These are phyloP conservation scores for Extremus antarcticus DNA, from an alignment of 495 filamentous ascomycete genomes.

Conservation along the genomic window DNA sequence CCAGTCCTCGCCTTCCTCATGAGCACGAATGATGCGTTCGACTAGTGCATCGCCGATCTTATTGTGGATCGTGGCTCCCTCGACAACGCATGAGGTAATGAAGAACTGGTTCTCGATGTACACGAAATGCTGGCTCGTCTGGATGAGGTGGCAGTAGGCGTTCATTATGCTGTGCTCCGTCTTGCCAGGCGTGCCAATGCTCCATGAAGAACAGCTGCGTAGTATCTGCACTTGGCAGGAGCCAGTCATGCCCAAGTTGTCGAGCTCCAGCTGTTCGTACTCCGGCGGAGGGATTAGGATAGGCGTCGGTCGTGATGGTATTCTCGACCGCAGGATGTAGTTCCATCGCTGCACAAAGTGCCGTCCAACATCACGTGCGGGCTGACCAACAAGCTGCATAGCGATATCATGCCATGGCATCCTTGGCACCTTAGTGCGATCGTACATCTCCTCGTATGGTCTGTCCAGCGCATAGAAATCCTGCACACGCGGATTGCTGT, in stretches of 20 bases:
- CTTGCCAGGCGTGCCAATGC: conserved; percentile 68
- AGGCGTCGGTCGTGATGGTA: conserved; percentile 86
- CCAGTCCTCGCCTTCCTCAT: conserved; percentile 80
- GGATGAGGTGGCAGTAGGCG: conserved; percentile 89
- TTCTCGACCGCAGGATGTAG: conserved; percentile 86
- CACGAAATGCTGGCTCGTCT: conserved; percentile 90
- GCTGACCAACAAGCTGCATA: conserved; percentile 97
- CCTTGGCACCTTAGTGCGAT: conserved; percentile 69
- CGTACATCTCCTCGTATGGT: conserved; percentile 99
- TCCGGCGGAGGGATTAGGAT: conserved; percentile 91
- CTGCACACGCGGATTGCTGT: conserved; percentile 88
- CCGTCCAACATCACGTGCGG: conserved; percentile 82
- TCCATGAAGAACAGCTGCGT: conserved; percentile 83
- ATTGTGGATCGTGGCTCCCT: conserved; percentile 81
- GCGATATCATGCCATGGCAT: conserved; percentile 99
- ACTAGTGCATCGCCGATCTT: conserved; percentile 91
- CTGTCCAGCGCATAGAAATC: conserved; percentile 92
- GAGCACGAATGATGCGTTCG: conserved; percentile 75
- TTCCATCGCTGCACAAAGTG: conserved; percentile 99
- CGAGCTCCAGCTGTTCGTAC: conserved; percentile 71
- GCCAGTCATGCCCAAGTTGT: conserved; percentile 76
- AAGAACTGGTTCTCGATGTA: conserved; percentile 99
- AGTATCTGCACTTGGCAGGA: conserved; percentile 96
- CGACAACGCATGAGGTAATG: conserved; percentile 82
- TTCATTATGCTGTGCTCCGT: conserved; percentile 92